Base-by-base conservation (phyloP, 345 rosid genomes). In the Aquilaria yunnanensis region DNA sequence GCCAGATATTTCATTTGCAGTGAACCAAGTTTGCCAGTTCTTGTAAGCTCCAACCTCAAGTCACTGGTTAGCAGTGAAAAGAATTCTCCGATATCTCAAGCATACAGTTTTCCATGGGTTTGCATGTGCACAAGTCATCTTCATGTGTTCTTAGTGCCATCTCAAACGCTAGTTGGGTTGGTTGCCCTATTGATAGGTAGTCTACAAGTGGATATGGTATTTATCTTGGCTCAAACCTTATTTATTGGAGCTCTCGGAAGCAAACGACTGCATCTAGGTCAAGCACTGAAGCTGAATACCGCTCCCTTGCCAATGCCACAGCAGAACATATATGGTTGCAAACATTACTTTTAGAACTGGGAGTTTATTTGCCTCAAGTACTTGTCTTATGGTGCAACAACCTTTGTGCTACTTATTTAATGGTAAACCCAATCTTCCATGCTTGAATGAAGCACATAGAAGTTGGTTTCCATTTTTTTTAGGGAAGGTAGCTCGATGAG, bases 241-340 rank as follows among this genome's bases (percentile, higher is more conserved):
- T 64, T 0, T 54, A 46, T 5, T 55, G 68, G 68, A 23, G 10
- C n/a, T 29, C 68, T 0, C 45, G 47, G 2, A 43, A 34, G 7
- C 54, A 64, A 0, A 52, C 13, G 0, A 45, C 54, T 4, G 32
- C 56, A 0, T 34, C 61, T 0, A 29, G 53, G 4, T 64, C 54
- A 3, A 54, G 53, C 9, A 12, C 61, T 3, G 53, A 64, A 9
- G 60, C 54, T 0, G 61, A 64, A 31, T 64, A 64, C 9, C 10
- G 34, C 3, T n/a, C 66, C 0, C 9, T 62, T 5, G 66, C 50
- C 0, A n/a, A 6, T 4, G 30, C 48, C 0, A 37, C 41, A 0
- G 32, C 49, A 50, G 10, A 51, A 34, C 4, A 32, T 7, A 62
- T 49, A 0, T 62, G 66, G 57, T 8, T 62, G 1, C 9, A 2